phyloP scores from a whole-genome alignment of 2,329 filamentous ascomycete species.

The Trichoderma sp. region DNA sequence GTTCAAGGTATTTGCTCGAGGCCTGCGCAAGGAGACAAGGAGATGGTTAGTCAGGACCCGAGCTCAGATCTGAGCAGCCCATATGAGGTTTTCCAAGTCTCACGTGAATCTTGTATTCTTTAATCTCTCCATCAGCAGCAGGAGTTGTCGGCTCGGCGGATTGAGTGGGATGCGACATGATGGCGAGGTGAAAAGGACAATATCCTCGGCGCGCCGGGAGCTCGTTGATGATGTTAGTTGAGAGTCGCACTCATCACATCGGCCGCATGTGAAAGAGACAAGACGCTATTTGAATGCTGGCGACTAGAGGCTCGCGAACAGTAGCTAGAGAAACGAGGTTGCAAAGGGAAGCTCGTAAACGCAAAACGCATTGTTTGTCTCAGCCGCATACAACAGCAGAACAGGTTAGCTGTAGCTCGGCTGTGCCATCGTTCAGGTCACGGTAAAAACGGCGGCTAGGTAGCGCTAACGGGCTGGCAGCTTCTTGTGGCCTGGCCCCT shows the following conservation, averaged over 20 bases:
- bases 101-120: slow-evolving; percentile 62
- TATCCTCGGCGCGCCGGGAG: background rate
- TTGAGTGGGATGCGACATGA: slow-evolving; percentile 30
- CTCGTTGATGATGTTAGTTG: slow-evolving; percentile 10
- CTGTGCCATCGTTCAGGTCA: slow-evolving; percentile 5
- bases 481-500: background rate
- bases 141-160: slow-evolving; percentile 34
- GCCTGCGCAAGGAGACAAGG: slow-evolving; percentile 49
- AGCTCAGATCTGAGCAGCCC: slow-evolving; percentile 35
- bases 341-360: background rate
- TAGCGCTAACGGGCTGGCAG: slow-evolving; percentile 9
- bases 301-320: background rate
- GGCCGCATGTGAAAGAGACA: background rate
- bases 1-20: slow-evolving; percentile 67
- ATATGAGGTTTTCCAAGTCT: slow-evolving; percentile 36
- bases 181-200: background rate
- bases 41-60: background rate
- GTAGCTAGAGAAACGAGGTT: background rate
- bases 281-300: background rate
- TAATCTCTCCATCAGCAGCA: slow-evolving; percentile 49
- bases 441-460: slow-evolving; percentile 14
- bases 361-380: slow-evolving; percentile 3
- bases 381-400: slow-evolving; percentile 1
- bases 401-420: background rate
- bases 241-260: background rate